phyloP scores from a whole-genome alignment of 352 stramenopile species.

The Phytopythium delawarense region DNA sequence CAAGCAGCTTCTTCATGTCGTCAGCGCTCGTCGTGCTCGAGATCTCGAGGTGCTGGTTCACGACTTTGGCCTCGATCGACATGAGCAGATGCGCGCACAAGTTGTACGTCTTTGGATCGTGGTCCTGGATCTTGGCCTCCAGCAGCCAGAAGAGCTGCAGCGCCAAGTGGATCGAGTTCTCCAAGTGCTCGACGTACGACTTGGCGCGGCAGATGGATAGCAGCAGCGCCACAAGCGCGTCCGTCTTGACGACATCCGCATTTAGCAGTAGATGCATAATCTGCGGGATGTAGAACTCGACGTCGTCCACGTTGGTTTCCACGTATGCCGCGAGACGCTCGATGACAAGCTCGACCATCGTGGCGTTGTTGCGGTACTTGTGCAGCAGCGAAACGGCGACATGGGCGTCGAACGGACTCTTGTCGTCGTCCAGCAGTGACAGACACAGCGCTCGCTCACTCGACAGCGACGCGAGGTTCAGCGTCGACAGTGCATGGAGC shows the following conservation, averaged over 20 bases:
- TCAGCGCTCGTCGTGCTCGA: conserved; percentile 22
- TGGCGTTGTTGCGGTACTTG: conserved; percentile 65
- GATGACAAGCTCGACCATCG: conserved; percentile 59
- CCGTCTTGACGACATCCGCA: conserved; percentile 47
- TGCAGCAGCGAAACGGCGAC: conserved; percentile 64
- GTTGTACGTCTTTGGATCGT: conserved; percentile 70
- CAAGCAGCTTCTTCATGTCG: conserved; percentile 37
- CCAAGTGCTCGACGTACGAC: conserved; percentile 69
- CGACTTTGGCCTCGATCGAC: conserved; percentile 80
- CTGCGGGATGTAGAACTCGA: conserved; percentile 82
- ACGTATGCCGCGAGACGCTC: conserved; percentile 61
- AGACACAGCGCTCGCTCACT: conserved; percentile 55
- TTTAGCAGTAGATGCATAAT: conserved; percentile 76
- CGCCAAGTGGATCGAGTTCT: conserved; percentile 77
- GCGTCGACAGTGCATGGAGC: conserved; percentile 62
- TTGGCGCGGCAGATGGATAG: conserved; percentile 80
- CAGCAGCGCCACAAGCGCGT: conserved; percentile 65
- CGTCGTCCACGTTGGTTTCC: conserved; percentile 66
- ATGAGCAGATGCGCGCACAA: conserved; percentile 74
- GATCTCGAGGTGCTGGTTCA: conserved; percentile 76
- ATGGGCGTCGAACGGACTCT: conserved; percentile 51
- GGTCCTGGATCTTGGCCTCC: conserved; percentile 72
- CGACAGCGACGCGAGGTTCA: conserved; percentile 48
- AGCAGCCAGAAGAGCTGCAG: conserved; percentile 67
- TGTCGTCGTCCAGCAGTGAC: conserved; percentile 47